Evolutionary conservation across 495 filamentous ascomycete genomes (phyloP).

Genomic region (Lasiosphaeris hirsuta): DNA sequence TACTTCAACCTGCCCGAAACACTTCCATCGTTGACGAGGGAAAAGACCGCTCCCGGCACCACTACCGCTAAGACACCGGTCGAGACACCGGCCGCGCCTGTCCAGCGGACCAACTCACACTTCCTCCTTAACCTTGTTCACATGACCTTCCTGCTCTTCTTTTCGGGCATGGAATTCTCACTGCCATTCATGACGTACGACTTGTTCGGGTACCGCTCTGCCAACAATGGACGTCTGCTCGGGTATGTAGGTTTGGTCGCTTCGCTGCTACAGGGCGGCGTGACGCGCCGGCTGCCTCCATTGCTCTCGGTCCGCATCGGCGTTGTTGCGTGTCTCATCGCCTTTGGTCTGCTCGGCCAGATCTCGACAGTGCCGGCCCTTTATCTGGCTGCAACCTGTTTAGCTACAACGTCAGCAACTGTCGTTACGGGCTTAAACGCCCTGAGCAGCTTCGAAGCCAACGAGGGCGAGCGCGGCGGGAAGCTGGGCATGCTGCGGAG

Average conservation of each 20-base stretch:
- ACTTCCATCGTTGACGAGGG: constrained; percentile 52
- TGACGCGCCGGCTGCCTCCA: constrained; percentile 78
- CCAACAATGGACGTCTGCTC: constrained; percentile 79
- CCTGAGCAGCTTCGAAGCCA: constrained; percentile 83
- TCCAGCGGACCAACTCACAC: constrained; percentile 71
- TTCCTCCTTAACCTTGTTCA: constrained; percentile 81
- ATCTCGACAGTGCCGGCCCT: constrained; percentile 62
- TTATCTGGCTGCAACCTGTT: constrained; percentile 73
- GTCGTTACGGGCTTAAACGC: constrained; percentile 94
- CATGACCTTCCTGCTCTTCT: constrained; percentile 89
- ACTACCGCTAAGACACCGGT: constrained; percentile 25
- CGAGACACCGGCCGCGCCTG: constrained; percentile 13
- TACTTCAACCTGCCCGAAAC: constrained; percentile 88
- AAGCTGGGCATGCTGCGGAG: constrained; percentile 84
- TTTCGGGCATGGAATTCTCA: constrained; percentile 94
- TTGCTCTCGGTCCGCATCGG: constrained; percentile 74
- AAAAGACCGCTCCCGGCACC: constrained; percentile 7
- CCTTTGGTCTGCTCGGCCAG: constrained; percentile 76
- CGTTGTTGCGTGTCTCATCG: constrained; percentile 67
- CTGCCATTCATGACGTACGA: constrained; percentile 97
- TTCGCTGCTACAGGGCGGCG: constrained; percentile 78
- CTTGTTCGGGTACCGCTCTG: constrained; percentile 75
- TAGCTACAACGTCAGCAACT: constrained; percentile 86
- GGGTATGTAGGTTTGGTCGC: constrained; percentile 93
- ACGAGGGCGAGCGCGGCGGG: constrained; percentile 72